A percentile compares a stretch with the other conserved stretches of the same genome.
phyloP scores from a whole-genome alignment of 495 filamentous ascomycete genomes.

The Xylaria cubensis region DNA sequence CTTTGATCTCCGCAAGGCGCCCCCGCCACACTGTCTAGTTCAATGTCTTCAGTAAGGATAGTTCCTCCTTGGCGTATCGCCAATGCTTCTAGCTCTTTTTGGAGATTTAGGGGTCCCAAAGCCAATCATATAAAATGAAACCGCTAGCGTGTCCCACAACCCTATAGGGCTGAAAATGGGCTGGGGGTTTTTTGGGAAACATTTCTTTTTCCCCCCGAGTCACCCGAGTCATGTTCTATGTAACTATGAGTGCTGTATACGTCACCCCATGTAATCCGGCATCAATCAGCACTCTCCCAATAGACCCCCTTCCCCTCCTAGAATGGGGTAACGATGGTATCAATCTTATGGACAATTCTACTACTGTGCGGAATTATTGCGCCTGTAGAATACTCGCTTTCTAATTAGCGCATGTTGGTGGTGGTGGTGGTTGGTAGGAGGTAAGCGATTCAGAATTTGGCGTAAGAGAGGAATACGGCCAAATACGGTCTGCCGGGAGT shows the following conservation, averaged over 20 bases:
- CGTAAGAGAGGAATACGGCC: background rate
- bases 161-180: slow-evolving; percentile 30
- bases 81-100: slow-evolving; percentile 17
- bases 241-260: slow-evolving; percentile 14
- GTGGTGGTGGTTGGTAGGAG: background rate
- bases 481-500: background rate
- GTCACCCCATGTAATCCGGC: slow-evolving; percentile 21
- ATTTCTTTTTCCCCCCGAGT: slow-evolving; percentile 23
- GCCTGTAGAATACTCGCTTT: background rate
- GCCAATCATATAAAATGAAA: slow-evolving; percentile 16
- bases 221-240: slow-evolving; percentile 24
- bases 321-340: background rate
- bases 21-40: background rate
- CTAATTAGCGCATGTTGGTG: background rate
- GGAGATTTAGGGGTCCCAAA: background rate
- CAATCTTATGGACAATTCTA: slow-evolving; percentile 9
- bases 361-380: background rate
- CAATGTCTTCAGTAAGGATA: background rate
- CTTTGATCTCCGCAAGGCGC: background rate
- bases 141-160: slow-evolving; percentile 26
- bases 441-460: background rate
- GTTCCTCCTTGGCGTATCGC: background rate
- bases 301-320: background rate
- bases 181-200: slow-evolving; percentile 19
- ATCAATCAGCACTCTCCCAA: background rate